Evolutionary conservation across 2,329 filamentous ascomycete genomes (phyloP).

Genomic region (Laburnicola sp.): DNA sequence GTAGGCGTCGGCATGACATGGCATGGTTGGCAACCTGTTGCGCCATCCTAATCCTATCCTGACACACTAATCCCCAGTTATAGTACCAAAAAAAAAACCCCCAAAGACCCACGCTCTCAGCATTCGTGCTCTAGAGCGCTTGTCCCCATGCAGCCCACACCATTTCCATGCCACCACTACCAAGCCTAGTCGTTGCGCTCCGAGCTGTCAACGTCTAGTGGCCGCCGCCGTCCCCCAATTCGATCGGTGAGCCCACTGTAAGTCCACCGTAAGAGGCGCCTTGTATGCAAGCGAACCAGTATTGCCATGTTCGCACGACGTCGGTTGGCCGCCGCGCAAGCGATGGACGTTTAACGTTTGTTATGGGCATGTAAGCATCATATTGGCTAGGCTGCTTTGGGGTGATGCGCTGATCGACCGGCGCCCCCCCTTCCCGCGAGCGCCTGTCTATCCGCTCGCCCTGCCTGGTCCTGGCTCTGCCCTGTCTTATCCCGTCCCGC

Average conservation of each 20-base stretch:
- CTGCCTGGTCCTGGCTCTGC: background rate
- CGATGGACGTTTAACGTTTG: constrained; percentile 5
- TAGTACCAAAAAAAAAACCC: constrained; percentile 4
- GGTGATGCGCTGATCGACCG: constrained; percentile 4
- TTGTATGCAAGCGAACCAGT: background rate
- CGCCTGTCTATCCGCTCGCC: constrained; percentile 5
- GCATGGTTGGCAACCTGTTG: background rate
- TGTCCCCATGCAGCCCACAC: background rate
- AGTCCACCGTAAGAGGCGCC: background rate
- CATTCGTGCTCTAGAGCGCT: background rate
- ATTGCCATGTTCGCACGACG: background rate
- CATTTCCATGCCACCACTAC: background rate
- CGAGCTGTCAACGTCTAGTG: no score
- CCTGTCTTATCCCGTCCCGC: background rate
- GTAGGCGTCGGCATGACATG: background rate
- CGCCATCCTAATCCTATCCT: constrained; percentile 3
- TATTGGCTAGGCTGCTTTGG: constrained; percentile 1
- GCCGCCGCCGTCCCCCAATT: background rate
- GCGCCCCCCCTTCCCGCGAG: background rate
- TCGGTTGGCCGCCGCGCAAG: constrained; percentile 1
- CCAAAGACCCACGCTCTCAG: background rate
- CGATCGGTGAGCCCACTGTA: background rate
- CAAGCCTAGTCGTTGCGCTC: background rate
- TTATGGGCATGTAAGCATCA: background rate
- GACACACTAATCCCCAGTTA: background rate